Conservation (phyloP, 768 basidiomycete species). For the Sporobolomyces pararoseus region DNA sequence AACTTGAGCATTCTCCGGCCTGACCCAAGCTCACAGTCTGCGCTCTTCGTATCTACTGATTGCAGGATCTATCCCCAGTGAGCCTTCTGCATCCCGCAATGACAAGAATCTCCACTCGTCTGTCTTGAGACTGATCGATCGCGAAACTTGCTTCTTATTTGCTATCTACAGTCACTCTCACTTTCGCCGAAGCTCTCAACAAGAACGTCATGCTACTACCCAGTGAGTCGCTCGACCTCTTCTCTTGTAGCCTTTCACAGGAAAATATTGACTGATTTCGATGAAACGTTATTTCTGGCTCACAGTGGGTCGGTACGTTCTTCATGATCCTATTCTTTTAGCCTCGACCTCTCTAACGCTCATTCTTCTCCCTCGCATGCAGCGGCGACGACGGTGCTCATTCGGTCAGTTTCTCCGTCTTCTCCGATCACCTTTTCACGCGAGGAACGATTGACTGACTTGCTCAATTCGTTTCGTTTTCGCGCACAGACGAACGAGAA, state of each 20-base stretch:
- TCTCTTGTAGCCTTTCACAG: too few relatives aligned
- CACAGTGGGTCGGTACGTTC: conserved; percentile 47
- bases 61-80: conserved; percentile 30
- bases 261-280: too few relatives aligned
- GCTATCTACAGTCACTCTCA: conserved; percentile 59
- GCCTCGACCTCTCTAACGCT: not conserved
- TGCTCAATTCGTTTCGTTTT: not conserved
- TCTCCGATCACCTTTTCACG: not conserved
- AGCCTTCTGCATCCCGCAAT: too few relatives aligned
- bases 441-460: not conserved
- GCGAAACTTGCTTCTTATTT: not conserved
- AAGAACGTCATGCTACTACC: conserved; percentile 85
- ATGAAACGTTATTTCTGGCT: not conserved
- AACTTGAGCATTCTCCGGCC: too few relatives aligned
- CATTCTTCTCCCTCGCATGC: conserved; percentile 55
- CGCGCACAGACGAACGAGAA: conserved; percentile 60
- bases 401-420: conserved; percentile 54
- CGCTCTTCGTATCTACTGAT: not conserved
- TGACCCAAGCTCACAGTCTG: too few relatives aligned
- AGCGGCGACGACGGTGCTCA: conserved; percentile 92
- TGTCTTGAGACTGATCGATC: not conserved
- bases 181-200: conserved; percentile 80
- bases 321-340: not conserved
- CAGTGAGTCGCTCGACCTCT: conserved; percentile 5
- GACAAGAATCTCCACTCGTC: too few relatives aligned